phyloP scores from a whole-genome alignment of 2,329 filamentous ascomycete species.

The Gnomoniopsis smithogilvyi region DNA sequence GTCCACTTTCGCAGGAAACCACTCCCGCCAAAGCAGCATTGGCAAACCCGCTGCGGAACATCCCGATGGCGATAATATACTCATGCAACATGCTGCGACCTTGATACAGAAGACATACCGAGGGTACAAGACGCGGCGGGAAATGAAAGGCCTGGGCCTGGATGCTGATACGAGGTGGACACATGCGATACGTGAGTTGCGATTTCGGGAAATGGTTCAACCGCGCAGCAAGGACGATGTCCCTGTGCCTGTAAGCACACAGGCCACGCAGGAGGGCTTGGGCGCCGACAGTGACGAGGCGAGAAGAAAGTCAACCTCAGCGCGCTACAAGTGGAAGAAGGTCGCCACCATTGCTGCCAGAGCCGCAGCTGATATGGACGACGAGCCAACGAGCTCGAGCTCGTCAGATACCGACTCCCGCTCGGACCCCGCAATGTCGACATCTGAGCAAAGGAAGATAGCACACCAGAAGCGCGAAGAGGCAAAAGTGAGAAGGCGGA shows the following conservation, averaged over 20 bases:
- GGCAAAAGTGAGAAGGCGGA: slow-evolving; percentile 55
- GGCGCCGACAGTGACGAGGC: slow-evolving; percentile 14
- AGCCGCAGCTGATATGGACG: slow-evolving; percentile 64
- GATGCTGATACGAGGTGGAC: slow-evolving; percentile 70
- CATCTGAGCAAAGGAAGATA: slow-evolving; percentile 35
- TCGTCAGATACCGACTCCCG: slow-evolving; percentile 40
- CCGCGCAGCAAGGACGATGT: slow-evolving; percentile 35
- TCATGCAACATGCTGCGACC: slow-evolving; percentile 44
- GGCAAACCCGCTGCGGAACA: slow-evolving; percentile 4
- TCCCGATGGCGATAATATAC: slow-evolving; percentile 20
- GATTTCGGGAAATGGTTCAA: slow-evolving; percentile 48
- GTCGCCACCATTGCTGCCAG: slow-evolving; percentile 66
- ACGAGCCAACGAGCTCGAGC: slow-evolving; percentile 33
- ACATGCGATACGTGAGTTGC: slow-evolving; percentile 59
- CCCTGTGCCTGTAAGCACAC: slow-evolving; percentile 20
- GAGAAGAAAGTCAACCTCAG: slow-evolving; percentile 31
- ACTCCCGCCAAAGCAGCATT: slow-evolving; percentile 6
- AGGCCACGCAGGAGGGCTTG: slow-evolving; percentile 6
- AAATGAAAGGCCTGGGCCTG: slow-evolving; percentile 66
- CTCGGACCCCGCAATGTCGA: slow-evolving; percentile 27
- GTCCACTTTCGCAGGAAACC: neutral
- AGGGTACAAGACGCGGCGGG: slow-evolving; percentile 69
- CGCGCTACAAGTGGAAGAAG: slow-evolving; percentile 73
- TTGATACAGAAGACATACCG: slow-evolving; percentile 71
- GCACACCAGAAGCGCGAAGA: slow-evolving; percentile 40